phyloP scores from a whole-genome alignment of 179 eudicot species.

The Camellia oleifera region DNA sequence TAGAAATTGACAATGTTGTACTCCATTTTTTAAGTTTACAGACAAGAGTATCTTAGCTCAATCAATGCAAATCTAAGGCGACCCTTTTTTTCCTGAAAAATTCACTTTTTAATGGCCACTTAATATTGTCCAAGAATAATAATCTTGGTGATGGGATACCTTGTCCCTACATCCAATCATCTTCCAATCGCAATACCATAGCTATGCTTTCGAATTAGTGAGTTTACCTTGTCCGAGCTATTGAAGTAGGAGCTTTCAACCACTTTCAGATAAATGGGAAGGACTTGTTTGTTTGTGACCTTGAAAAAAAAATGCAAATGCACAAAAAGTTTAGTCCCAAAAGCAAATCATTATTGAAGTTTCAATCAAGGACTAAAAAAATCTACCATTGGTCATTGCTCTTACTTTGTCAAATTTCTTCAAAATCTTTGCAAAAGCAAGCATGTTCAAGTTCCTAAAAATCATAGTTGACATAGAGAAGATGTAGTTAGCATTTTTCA shows the following conservation, averaged over 20 bases:
- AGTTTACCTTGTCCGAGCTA: constrained; percentile 81
- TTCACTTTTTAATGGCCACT: constrained; percentile 46
- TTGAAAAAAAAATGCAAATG: constrained; percentile 28
- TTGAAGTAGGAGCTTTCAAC: constrained; percentile 94
- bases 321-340: not conserved
- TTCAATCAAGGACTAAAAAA: not conserved
- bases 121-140: constrained; percentile 40
- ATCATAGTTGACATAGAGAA: constrained; percentile 15
- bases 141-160: constrained; percentile 27
- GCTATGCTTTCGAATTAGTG: not conserved
- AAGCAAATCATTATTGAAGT: constrained; percentile 7
- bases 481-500: not conserved
- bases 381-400: constrained; percentile 17
- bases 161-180: constrained; percentile 30
- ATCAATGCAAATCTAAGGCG: constrained; percentile 18
- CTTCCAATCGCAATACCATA: constrained; percentile 17
- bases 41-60: constrained; percentile 37
- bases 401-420: constrained; percentile 90
- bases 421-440: constrained; percentile 81
- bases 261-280: constrained; percentile 77
- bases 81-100: constrained; percentile 24
- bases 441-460: constrained; percentile 92
- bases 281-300: constrained; percentile 81
- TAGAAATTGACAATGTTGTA: not conserved
- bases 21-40: constrained; percentile 11